Conservation (phyloP, 2,329 filamentous ascomycete species). For the Delphinella strobiligena region DNA sequence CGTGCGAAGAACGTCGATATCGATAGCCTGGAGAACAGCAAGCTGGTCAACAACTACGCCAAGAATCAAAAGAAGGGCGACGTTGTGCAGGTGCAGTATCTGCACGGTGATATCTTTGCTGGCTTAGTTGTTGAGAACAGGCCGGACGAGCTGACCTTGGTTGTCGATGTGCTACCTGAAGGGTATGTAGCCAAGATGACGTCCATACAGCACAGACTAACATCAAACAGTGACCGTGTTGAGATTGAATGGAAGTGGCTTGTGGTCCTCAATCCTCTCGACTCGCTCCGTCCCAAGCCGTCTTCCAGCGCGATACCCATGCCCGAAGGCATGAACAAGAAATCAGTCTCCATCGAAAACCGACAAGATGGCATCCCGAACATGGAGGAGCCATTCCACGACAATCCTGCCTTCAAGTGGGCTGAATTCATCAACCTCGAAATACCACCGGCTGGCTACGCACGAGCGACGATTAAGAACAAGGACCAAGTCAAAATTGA, state of each 20-base stretch:
- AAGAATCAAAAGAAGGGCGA: constrained; percentile 57
- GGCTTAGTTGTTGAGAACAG: constrained; percentile 79
- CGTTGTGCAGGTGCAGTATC: constrained; percentile 75
- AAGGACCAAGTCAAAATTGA: constrained; percentile 55
- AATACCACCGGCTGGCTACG: constrained; percentile 26
- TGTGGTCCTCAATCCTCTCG: constrained; percentile 56
- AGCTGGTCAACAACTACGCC: constrained; percentile 56
- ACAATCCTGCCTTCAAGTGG: constrained; percentile 35
- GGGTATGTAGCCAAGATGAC: constrained; percentile 45
- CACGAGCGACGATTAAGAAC: constrained; percentile 19
- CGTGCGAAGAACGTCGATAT: constrained; percentile 54
- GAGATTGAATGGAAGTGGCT: constrained; percentile 82
- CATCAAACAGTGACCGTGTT: constrained; percentile 47
- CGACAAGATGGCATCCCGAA: constrained; percentile 38
- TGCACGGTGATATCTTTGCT: constrained; percentile 79
- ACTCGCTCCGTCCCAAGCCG: constrained; percentile 62
- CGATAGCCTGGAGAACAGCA: constrained; percentile 57
- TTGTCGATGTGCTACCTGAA: constrained; percentile 74
- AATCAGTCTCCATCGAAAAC: constrained; percentile 32
- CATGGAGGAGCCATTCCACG: constrained; percentile 35
- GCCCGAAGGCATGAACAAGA: constrained; percentile 42
- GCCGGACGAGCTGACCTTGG: constrained; percentile 57
- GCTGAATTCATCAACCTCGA: constrained; percentile 58
- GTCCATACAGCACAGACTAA: background rate
- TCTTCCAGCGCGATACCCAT: constrained; percentile 61